These are phyloP conservation scores for Solanum piurae DNA, from an alignment of 257 asterid species.

Conservation along the genomic window DNA sequence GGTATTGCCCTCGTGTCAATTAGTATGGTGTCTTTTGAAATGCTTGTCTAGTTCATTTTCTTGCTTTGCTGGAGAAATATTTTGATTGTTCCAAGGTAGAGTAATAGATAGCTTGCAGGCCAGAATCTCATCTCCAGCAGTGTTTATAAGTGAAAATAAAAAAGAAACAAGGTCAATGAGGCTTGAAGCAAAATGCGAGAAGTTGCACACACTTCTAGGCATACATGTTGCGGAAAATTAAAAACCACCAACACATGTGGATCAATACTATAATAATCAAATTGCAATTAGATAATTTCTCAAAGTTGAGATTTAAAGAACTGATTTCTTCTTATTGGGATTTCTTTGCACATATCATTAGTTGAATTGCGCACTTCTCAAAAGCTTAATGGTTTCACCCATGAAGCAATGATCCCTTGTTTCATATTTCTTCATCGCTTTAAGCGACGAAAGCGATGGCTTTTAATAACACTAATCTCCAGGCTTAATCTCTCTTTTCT, in stretches of 20 bases:
- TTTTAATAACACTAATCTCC: not conserved
- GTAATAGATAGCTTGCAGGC: not conserved
- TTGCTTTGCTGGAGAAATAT: not conserved
- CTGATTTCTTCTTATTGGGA: not conserved
- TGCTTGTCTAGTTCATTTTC: not conserved
- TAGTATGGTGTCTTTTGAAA: not conserved
- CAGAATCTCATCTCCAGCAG: not conserved
- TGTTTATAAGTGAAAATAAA: not conserved
- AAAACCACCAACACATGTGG: not conserved
- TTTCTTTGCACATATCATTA: not conserved
- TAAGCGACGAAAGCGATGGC: not conserved
- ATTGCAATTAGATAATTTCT: not conserved
- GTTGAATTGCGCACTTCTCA: not conserved
- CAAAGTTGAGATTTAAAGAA: not conserved
- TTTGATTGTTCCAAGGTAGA: not conserved
- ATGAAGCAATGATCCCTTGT: not conserved
- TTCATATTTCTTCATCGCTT: not conserved
- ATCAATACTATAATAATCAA: not conserved
- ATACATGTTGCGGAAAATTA: not conserved
- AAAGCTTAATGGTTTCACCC: not conserved
- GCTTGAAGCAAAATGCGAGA: not conserved
- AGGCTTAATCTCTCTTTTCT: not conserved
- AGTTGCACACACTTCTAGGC: not conserved
- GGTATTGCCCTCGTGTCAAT: slow-evolving; percentile 8
- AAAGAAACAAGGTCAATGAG: not conserved